Conservation (phyloP, 257 asterid species). For the Echites panduratus region DNA sequence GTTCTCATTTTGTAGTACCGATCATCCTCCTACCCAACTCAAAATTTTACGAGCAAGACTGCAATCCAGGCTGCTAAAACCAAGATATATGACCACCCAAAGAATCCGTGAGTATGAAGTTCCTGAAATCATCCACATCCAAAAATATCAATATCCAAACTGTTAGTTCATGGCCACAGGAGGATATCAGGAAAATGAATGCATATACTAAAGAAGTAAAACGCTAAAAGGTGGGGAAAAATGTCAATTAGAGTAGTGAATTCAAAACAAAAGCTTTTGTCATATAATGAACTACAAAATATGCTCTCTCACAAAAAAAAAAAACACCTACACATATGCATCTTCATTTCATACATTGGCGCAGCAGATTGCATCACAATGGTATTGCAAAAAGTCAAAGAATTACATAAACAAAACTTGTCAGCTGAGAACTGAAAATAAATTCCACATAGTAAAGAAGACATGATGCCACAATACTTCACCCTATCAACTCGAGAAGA, state of each 20-base stretch:
- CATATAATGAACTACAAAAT: neutral
- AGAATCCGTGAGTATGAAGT: slow-evolving; percentile 30
- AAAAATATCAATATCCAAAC: slow-evolving; percentile 3
- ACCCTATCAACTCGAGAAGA: neutral
- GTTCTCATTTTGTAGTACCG: neutral
- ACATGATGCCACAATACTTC: neutral
- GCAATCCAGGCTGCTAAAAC: slow-evolving; percentile 35
- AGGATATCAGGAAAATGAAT: neutral
- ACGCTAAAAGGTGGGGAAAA: neutral
- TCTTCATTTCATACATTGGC: neutral
- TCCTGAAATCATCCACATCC: slow-evolving; percentile 45
- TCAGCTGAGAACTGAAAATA: neutral
- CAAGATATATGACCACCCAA: slow-evolving; percentile 26
- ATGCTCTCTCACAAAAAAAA: neutral
- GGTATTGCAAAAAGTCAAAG: neutral
- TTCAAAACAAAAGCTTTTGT: too few species aligned
- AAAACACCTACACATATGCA: neutral
- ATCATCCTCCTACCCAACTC: neutral
- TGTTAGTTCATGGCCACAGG: neutral
- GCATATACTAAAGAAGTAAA: neutral
- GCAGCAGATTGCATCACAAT: neutral
- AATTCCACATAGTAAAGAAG: neutral
- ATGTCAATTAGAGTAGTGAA: too few species aligned
- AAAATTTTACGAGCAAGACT: slow-evolving; percentile 28
- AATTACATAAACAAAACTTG: neutral